phyloP scores from a whole-genome alignment of 129 eudicot genomes.

The Centella asiatica region DNA sequence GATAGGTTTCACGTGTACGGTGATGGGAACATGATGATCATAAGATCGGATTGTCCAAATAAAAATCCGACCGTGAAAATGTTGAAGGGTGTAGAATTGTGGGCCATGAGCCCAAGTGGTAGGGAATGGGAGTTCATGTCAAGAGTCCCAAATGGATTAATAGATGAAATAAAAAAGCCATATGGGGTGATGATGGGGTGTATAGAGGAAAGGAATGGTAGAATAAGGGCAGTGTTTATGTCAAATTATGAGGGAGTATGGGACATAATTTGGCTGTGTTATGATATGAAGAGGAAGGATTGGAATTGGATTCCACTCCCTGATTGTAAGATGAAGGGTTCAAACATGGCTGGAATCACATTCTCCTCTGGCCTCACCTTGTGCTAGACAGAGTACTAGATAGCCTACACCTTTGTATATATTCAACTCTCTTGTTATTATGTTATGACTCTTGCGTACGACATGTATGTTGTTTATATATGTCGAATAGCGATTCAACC shows the following conservation, averaged over 20 bases:
- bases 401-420: neutral
- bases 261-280: conserved; percentile 58
- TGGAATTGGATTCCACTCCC: conserved; percentile 53
- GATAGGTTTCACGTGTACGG: conserved; percentile 50
- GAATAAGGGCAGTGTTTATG: conserved; percentile 44
- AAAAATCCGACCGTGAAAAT: conserved; percentile 20
- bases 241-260: conserved; percentile 52
- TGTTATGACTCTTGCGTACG: too few relatives aligned
- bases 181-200: conserved; percentile 73
- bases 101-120: conserved; percentile 51
- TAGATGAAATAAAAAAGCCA: conserved; percentile 40
- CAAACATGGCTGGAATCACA: conserved; percentile 64
- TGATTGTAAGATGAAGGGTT: conserved; percentile 51
- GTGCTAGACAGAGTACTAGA: conserved; percentile 21
- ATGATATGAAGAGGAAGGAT: conserved; percentile 19
- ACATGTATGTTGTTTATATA: too few relatives aligned
- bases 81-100: conserved; percentile 38
- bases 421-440: neutral
- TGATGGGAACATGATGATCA: conserved; percentile 54
- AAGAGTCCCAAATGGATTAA: conserved; percentile 33
- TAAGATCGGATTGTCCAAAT: conserved; percentile 26
- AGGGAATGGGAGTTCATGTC: conserved; percentile 44
- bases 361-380: conserved; percentile 54
- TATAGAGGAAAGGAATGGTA: conserved; percentile 32
- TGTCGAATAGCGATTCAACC: too few relatives aligned